Percentiles rank a stretch among this genome's conserved stretches.
Conservation (phyloP, 2,329 filamentous ascomycete species). For the Fusarium oxysporum region DNA sequence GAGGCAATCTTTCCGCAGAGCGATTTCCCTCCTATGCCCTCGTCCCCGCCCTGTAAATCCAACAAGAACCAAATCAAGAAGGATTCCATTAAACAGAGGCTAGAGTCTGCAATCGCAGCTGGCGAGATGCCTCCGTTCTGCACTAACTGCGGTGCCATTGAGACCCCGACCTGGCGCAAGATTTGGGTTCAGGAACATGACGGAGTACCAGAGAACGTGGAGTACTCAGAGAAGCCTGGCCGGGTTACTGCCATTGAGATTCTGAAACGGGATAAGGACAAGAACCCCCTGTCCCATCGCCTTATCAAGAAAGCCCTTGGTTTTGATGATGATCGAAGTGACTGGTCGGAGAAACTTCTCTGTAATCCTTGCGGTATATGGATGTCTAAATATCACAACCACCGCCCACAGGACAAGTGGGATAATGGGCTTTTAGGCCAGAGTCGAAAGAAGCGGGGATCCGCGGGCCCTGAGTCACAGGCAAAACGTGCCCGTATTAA, state of each 20-base stretch:
- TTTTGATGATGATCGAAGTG: conserved; percentile 70
- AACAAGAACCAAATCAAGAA: conserved; percentile 76
- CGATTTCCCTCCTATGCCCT: conserved; percentile 55
- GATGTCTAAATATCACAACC: conserved; percentile 87
- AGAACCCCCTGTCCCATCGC: conserved; percentile 74
- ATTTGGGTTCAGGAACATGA: conserved; percentile 83
- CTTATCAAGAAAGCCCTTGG: conserved; percentile 81
- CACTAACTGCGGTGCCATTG: conserved; percentile 91
- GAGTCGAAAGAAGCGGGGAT: conserved; percentile 62
- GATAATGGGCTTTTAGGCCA: conserved; percentile 69
- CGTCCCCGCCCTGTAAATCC: conserved; percentile 60
- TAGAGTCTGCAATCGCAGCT: conserved; percentile 74
- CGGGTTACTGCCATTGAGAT: conserved; percentile 80
- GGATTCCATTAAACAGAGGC: conserved; percentile 67
- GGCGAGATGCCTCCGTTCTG: conserved; percentile 92
- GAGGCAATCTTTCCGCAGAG: conserved; percentile 58
- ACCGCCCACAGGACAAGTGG: conserved; percentile 88
- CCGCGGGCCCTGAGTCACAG: conserved; percentile 55
- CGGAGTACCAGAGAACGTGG: conserved; percentile 76
- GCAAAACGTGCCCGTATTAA: conserved; percentile 63
- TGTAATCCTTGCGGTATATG: conserved; percentile 98
- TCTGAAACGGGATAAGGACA: conserved; percentile 70
- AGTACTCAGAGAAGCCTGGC: conserved; percentile 78
- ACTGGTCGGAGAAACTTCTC: conserved; percentile 78
- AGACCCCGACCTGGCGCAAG: conserved; percentile 96